Base-by-base conservation (phyloP, 345 rosid genomes). In the Ceriops zippeliana region DNA sequence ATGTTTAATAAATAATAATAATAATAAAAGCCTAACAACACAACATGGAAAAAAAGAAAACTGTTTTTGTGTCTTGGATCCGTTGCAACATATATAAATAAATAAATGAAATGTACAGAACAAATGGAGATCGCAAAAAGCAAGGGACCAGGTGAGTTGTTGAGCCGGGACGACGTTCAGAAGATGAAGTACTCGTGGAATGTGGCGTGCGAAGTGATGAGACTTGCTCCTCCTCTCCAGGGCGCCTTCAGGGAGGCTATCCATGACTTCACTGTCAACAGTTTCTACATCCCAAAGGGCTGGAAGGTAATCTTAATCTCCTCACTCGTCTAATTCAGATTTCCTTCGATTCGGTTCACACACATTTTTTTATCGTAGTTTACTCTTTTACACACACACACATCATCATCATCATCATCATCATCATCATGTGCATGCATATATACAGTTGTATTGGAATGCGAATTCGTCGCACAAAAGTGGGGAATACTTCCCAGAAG, bases 181-280 rank as follows among this genome's bases (percentile, higher is more conserved):
- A 80, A 77, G 69, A 77, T 80, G 84, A 80, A 68, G 67, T 80
- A 73, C 49, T 80, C 81, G 5, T 80, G 83, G 83, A 80, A 74
- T 3, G 79, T 80, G 22, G 79, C 81, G 0, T 77, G 76, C 34
- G 83, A 80, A 66, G 83, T 80, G 19, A 69, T 80, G 71, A 74
- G 83, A 62, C 42, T 80, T 2, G 66, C 74, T 10, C 70, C 83
- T 20, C 83, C 83, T 11, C 67, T 80, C 7, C 79, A 77, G 63
- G 83, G 83, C n/a, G 74, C 70, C 7, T 80, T 80, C 62, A 70
- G 83, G 51, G 81, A 77, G 68, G 83, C 74, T 59, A 62, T 77
- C 58, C 68, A 51, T 49, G 79, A 73, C 61, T 77, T 80, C 78
- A 49, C 65, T 58, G 77, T 77, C 72, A 80, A 77, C 61, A 81